These are phyloP conservation scores for Acanthamoeba sp. DNA, from an alignment of 208 protist genomes.

Conservation along the genomic window DNA sequence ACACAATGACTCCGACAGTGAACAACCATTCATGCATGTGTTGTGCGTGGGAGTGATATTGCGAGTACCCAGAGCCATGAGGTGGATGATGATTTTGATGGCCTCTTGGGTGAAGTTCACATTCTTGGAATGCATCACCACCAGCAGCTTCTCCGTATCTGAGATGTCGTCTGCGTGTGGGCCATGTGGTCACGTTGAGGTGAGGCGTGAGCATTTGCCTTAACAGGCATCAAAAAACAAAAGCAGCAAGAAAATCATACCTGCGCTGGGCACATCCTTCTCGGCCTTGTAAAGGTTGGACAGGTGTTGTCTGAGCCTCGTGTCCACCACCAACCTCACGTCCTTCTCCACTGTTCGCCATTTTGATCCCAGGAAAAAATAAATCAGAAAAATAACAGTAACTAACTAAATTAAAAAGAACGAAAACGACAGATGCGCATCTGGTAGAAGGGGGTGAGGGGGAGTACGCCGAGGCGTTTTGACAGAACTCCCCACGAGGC, in stretches of 20 bases:
- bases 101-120: slow-evolving; percentile 74
- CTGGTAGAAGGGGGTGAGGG: background rate
- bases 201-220: too few relatives aligned
- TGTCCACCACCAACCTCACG: background rate
- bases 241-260: background rate
- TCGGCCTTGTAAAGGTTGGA: slow-evolving; percentile 48
- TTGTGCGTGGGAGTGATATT: too few relatives aligned
- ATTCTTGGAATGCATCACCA: slow-evolving; percentile 70
- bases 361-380: background rate
- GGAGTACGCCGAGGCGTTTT: slow-evolving; percentile 17
- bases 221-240: too few relatives aligned
- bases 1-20: background rate
- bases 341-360: slow-evolving; percentile 1
- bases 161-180: slow-evolving; percentile 27
- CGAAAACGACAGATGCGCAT: background rate
- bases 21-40: too few relatives aligned
- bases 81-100: slow-evolving; percentile 75
- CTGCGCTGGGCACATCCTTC: background rate
- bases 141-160: slow-evolving; percentile 71
- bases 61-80: slow-evolving; percentile 54
- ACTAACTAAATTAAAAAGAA: background rate
- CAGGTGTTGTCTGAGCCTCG: slow-evolving; percentile 35
- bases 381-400: background rate
- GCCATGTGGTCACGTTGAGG: too few relatives aligned
- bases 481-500: background rate